These are phyloP conservation scores for Eutrema japonicum DNA, from an alignment of 345 rosid species.

Conservation along the genomic window DNA sequence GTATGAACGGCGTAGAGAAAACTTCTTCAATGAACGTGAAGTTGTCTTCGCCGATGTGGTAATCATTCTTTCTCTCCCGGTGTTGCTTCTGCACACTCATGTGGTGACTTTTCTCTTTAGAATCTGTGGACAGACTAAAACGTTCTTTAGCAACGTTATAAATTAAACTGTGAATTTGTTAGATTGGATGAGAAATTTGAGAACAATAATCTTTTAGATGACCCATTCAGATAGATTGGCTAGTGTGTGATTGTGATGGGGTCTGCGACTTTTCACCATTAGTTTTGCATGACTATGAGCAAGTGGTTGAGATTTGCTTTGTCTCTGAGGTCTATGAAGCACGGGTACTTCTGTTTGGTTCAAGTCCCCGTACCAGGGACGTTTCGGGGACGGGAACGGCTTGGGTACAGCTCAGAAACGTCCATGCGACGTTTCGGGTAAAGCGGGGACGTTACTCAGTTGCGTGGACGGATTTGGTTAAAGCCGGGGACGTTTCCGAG, in stretches of 20 bases:
- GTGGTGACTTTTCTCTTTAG: not conserved
- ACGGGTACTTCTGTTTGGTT: no score
- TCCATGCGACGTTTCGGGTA: no score
- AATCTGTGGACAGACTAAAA: not conserved
- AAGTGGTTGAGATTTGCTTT: constrained; percentile 28
- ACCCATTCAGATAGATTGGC: constrained; percentile 14
- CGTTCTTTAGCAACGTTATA: not conserved
- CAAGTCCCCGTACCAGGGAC: no score
- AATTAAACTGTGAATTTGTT: not conserved
- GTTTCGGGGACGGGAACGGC: no score
- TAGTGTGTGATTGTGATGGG: constrained; percentile 26
- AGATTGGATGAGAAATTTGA: constrained; percentile 20
- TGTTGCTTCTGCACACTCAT: not conserved
- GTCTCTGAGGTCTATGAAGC: not conserved
- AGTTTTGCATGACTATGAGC: constrained; percentile 30
- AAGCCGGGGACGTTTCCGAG: no score
- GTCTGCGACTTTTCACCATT: constrained; percentile 32
- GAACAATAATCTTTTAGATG: constrained; percentile 8
- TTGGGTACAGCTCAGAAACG: no score
- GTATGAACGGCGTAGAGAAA: constrained; percentile 86
- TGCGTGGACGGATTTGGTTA: no score
- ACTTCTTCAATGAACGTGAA: constrained; percentile 92
- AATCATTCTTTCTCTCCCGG: constrained; percentile 30
- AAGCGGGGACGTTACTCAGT: no score
- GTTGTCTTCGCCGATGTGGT: constrained; percentile 97